Conservation (phyloP, 83 land plant genomes). For the Diphasiastrum complanatum region DNA sequence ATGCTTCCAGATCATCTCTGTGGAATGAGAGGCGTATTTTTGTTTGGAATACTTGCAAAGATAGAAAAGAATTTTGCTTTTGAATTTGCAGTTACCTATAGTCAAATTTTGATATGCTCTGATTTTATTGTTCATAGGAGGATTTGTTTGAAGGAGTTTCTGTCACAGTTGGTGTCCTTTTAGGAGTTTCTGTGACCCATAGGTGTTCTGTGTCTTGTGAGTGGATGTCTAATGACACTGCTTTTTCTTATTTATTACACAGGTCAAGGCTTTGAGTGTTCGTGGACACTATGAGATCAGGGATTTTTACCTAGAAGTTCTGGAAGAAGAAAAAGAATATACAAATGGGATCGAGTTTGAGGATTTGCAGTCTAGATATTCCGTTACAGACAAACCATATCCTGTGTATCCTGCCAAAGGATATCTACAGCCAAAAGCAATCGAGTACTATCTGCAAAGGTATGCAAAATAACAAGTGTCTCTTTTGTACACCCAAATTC, state of each 20-base stretch:
- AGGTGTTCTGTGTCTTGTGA: neutral
- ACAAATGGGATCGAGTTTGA: conserved; percentile 10
- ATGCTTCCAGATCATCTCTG: neutral
- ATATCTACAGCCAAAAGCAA: conserved; percentile 38
- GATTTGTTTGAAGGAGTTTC: no score
- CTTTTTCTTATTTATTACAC: conserved; percentile 2
- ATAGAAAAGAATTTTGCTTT: no score
- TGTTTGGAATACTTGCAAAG: no score
- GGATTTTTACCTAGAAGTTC: conserved; percentile 56
- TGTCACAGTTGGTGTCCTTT: no score
- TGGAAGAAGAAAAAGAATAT: conserved; percentile 42
- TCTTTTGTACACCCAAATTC: neutral
- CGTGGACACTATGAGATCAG: conserved; percentile 74
- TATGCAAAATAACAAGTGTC: conserved; percentile 10
- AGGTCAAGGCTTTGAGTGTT: conserved; percentile 37
- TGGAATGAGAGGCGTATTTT: no score
- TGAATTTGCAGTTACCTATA: no score
- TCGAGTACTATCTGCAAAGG: conserved; percentile 63
- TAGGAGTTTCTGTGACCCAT: no score
- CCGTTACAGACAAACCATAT: conserved; percentile 40
- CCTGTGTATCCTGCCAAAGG: conserved; percentile 83
- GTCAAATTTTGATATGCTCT: no score
- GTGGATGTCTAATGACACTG: neutral
- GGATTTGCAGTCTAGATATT: conserved; percentile 18
- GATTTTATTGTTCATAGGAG: no score